phyloP scores from a whole-genome alignment of 345 rosid species.

The Brassica cretica region DNA sequence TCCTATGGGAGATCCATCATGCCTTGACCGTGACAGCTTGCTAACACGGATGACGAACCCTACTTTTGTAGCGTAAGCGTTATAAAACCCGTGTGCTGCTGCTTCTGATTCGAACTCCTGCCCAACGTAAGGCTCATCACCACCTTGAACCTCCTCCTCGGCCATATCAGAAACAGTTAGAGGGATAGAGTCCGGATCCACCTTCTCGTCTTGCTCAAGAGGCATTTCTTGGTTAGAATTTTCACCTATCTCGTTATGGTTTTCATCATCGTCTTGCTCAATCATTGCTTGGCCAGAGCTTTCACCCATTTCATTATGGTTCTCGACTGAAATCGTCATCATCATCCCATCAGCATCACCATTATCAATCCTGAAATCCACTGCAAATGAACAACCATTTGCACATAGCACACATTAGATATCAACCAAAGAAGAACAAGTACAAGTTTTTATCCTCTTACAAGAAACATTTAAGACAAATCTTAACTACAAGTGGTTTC shows the following conservation, averaged over 20 bases:
- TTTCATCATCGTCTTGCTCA: conserved; percentile 42
- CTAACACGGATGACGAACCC: conserved; percentile 98
- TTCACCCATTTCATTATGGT: conserved; percentile 46
- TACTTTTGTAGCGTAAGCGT: conserved; percentile 75
- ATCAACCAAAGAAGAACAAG: conserved; percentile 1
- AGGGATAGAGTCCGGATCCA: conserved; percentile 50
- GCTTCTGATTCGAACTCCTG: conserved; percentile 94
- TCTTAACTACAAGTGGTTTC: conserved; percentile 12
- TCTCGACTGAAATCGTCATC: conserved; percentile 40
- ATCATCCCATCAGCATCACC: conserved; percentile 55
- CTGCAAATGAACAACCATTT: conserved; percentile 43
- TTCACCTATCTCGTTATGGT: conserved; percentile 45
- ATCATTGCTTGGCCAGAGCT: conserved; percentile 59
- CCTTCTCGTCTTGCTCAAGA: conserved; percentile 52
- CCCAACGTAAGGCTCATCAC: conserved; percentile 77
- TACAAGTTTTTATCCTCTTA: background rate
- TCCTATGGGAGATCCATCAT: conserved; percentile 93
- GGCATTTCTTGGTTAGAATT: conserved; percentile 48
- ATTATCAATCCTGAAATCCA: conserved; percentile 70
- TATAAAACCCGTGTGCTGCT: conserved; percentile 91
- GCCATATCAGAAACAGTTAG: conserved; percentile 39
- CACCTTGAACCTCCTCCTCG: conserved; percentile 10
- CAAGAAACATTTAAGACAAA: background rate
- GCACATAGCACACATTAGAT: background rate
- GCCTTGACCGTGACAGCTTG: conserved; percentile 93